phyloP scores from a whole-genome alignment of 2,329 filamentous ascomycete species.

The Paecilomyces dactylethromorphus region DNA sequence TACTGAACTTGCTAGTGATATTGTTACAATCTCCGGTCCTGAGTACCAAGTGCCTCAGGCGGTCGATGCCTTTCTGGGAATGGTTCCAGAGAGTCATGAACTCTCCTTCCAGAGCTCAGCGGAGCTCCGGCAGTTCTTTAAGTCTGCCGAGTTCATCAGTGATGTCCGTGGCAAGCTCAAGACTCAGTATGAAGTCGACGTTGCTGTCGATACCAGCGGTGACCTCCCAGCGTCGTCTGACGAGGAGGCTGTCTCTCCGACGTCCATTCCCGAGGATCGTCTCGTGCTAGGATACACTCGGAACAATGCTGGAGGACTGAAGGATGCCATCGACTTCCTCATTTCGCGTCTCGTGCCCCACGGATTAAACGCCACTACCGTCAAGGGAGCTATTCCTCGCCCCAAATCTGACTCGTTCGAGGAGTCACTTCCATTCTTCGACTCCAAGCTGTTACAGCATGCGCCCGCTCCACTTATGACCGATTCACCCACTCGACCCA shows the following conservation, averaged over 20 bases:
- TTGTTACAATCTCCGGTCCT: slow-evolving; percentile 89
- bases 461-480: slow-evolving; percentile 73
- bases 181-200: slow-evolving; percentile 84
- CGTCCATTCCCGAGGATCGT: slow-evolving; percentile 43
- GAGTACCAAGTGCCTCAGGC: slow-evolving; percentile 98
- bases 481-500: slow-evolving; percentile 81
- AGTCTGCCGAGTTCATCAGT: slow-evolving; percentile 70
- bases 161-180: slow-evolving; percentile 81
- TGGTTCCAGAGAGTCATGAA: slow-evolving; percentile 96
- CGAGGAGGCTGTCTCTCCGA: slow-evolving; percentile 36
- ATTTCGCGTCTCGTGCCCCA: slow-evolving; percentile 78
- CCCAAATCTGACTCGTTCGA: slow-evolving; percentile 99
- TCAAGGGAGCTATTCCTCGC: slow-evolving; percentile 93
- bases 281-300: slow-evolving; percentile 81
- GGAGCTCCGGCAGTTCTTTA: slow-evolving; percentile 73
- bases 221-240: slow-evolving; percentile 23
- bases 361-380: slow-evolving; percentile 77
- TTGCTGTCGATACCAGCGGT: slow-evolving; percentile 56
- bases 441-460: slow-evolving; percentile 92
- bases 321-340: slow-evolving; percentile 93
- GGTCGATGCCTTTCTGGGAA: slow-evolving; percentile 91
- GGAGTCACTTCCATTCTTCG: slow-evolving; percentile 92
- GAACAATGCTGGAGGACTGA: slow-evolving; percentile 91
- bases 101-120: slow-evolving; percentile 72
- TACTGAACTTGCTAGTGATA: slow-evolving; percentile 93